Evolutionary conservation across 306 rosid genomes (phyloP).

Genomic region (Canavalia ensiformis): DNA sequence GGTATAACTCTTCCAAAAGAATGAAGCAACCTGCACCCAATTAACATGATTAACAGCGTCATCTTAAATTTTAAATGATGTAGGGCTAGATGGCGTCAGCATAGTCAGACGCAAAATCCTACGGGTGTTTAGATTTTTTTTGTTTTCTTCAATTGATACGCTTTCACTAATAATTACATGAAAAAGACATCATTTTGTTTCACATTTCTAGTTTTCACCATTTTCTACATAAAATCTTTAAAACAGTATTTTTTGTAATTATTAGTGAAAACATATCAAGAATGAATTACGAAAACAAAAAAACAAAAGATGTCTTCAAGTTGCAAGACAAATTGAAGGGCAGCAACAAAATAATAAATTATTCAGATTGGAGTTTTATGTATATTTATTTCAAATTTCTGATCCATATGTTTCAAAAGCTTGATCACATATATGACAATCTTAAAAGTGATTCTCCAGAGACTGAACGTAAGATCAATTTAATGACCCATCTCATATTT

Average conservation of each 20-base stretch:
- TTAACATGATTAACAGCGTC: conserved; percentile 16
- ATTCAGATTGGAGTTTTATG: background rate
- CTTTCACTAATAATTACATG: background rate
- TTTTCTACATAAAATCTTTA: background rate
- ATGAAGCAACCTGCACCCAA: conserved; percentile 58
- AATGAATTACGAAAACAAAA: background rate
- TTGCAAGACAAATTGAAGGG: conserved; percentile 18
- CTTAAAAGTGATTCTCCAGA: conserved; percentile 3
- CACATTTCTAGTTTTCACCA: background rate
- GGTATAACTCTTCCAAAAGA: conserved; percentile 53
- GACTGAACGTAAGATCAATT: conserved; percentile 2
- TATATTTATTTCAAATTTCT: background rate
- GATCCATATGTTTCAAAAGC: background rate
- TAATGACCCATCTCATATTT: conserved; percentile 34
- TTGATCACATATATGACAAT: background rate
- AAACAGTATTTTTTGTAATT: background rate
- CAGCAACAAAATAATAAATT: background rate
- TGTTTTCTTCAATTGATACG: background rate
- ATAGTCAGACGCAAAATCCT: too few species aligned
- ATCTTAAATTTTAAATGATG: background rate
- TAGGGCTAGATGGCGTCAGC: too few species aligned
- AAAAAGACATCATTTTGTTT: background rate
- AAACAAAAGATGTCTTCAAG: background rate
- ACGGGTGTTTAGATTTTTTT: background rate
- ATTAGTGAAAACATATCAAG: background rate